Conservation (phyloP, 495 filamentous ascomycete species). For the Astrothelium subdiscretum region DNA sequence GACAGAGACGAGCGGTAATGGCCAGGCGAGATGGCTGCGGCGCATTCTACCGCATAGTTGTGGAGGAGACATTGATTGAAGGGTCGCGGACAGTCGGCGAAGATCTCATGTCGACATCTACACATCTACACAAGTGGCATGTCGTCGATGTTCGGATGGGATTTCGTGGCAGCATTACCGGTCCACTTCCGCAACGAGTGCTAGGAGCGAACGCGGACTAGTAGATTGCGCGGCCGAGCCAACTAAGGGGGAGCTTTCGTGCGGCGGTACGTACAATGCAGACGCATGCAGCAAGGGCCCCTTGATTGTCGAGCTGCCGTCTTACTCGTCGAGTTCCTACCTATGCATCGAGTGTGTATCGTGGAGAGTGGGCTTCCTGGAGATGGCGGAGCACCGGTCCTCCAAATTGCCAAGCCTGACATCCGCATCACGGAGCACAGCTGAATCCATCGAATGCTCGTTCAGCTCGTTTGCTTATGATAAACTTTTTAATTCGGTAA, state of each 20-base stretch:
- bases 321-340: too few species aligned
- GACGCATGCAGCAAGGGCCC: neutral
- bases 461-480: too few species aligned
- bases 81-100: neutral
- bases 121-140: neutral
- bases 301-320: neutral
- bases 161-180: neutral
- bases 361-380: too few species aligned
- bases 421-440: too few species aligned
- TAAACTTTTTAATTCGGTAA: too few species aligned
- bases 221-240: neutral
- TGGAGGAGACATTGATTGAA: slow-evolving; percentile 5
- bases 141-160: neutral
- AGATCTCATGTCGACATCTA: neutral
- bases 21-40: neutral
- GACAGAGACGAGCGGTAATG: neutral
- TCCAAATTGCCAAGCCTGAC: too few species aligned
- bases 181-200: neutral
- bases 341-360: too few species aligned
- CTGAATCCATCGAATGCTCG: too few species aligned
- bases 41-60: neutral
- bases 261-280: neutral
- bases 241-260: neutral
- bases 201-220: neutral
- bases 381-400: too few species aligned